A percentile compares a stretch with the other conserved stretches of the same genome.
These are phyloP conservation scores for Pontederia crassipes DNA, from an alignment of 176 grass and related monocot genomes.

Conservation along the genomic window DNA sequence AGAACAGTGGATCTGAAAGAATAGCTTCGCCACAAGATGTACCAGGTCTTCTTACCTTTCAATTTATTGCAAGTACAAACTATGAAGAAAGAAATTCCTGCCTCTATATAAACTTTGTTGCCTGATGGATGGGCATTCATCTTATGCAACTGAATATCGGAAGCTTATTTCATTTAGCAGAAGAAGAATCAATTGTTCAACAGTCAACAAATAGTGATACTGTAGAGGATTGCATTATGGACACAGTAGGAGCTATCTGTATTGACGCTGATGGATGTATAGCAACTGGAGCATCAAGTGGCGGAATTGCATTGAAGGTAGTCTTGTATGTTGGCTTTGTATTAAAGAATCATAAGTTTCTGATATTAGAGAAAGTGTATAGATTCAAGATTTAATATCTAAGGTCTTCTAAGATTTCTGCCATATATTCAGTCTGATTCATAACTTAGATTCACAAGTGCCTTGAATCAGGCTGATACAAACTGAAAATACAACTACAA, in stretches of 20 bases:
- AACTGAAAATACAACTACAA: too few relatives aligned
- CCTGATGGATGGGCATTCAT: not conserved
- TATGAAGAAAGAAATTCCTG: not conserved
- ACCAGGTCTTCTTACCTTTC: constrained; percentile 24
- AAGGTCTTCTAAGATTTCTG: too few relatives aligned
- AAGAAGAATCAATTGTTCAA: constrained; percentile 17
- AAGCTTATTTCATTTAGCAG: constrained; percentile 20
- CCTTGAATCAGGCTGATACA: too few relatives aligned
- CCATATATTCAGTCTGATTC: too few relatives aligned
- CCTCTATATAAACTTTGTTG: not conserved
- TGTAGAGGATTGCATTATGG: constrained; percentile 53
- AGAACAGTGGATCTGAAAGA: constrained; percentile 24
- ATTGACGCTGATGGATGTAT: constrained; percentile 52
- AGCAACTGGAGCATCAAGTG: constrained; percentile 89
- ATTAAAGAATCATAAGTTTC: not conserved
- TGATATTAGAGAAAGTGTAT: not conserved
- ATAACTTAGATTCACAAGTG: too few relatives aligned
- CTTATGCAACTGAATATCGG: constrained; percentile 23
- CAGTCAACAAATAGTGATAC: constrained; percentile 20
- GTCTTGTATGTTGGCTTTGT: not conserved
- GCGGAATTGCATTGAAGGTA: constrained; percentile 91
- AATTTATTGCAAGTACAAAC: too few relatives aligned
- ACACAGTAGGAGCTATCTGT: constrained; percentile 87
- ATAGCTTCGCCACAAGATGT: constrained; percentile 20
- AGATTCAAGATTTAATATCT: too few relatives aligned